Evolutionary conservation across 352 stramenopile species (phyloP).

Genomic region (Pythium sukuiense): DNA sequence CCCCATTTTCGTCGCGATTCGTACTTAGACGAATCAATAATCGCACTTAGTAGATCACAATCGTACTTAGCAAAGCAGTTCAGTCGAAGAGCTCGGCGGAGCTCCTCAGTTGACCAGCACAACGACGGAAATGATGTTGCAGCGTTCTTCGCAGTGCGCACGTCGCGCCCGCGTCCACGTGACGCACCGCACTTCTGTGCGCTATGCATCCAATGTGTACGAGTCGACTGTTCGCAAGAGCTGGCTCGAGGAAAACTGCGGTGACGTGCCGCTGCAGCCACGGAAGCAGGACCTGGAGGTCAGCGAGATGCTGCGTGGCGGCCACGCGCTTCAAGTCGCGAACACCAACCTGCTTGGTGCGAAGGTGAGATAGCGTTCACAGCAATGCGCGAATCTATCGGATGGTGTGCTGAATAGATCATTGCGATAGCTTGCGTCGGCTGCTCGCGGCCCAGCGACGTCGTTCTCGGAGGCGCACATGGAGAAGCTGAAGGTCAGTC

Average conservation of each 20-base stretch:
- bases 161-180: not conserved
- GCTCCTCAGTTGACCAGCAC: not conserved
- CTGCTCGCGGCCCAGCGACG: constrained; percentile 34
- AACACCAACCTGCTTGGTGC: constrained; percentile 48
- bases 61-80: constrained; percentile 3
- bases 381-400: not conserved
- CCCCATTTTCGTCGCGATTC: not conserved
- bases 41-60: no score
- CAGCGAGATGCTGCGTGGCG: constrained; percentile 73
- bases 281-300: constrained; percentile 40
- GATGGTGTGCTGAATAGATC: not conserved
- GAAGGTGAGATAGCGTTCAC: constrained; percentile 28
- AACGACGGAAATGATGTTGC: not conserved
- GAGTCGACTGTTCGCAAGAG: constrained; percentile 29
- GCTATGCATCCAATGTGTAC: not conserved
- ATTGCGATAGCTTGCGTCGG: constrained; percentile 32
- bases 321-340: constrained; percentile 61
- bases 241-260: constrained; percentile 70
- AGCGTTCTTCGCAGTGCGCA: not conserved
- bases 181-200: not conserved
- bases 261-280: constrained; percentile 49
- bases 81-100: not conserved
- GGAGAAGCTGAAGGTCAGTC: constrained; percentile 49
- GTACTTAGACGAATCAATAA: constrained; percentile 10
- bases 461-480: constrained; percentile 41